phyloP scores from a whole-genome alignment of 345 rosid species.

The Tarenaya hassleriana region DNA sequence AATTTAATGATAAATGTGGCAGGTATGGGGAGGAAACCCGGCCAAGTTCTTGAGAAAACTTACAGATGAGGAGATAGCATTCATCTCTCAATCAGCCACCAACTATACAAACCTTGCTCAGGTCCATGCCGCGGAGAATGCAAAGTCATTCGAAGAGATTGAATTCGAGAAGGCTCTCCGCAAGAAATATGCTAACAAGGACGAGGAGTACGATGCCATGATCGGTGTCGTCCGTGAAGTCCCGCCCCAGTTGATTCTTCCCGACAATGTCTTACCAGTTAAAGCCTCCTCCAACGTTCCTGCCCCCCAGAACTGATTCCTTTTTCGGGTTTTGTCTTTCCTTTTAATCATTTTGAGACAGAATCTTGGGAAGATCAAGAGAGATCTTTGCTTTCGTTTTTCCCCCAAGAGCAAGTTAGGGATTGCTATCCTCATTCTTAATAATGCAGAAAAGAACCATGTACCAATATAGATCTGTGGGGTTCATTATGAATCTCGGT shows the following conservation, averaged over 20 bases:
- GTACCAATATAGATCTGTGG: background rate
- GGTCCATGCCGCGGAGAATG: constrained; percentile 81
- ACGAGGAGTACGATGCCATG: constrained; percentile 89
- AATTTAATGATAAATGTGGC: constrained; percentile 19
- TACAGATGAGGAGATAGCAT: constrained; percentile 72
- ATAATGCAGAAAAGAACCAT: constrained; percentile 23
- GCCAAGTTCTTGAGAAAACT: constrained; percentile 80
- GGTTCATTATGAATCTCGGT: background rate
- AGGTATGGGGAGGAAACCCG: constrained; percentile 97
- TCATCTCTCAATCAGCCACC: constrained; percentile 69
- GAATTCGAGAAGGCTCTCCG: constrained; percentile 72
- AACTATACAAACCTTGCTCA: constrained; percentile 73
- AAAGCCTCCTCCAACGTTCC: constrained; percentile 43
- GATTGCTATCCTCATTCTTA: constrained; percentile 17
- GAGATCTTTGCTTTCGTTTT: constrained; percentile 19
- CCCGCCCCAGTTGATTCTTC: constrained; percentile 72
- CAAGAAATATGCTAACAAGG: constrained; percentile 62
- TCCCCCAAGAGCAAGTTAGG: background rate
- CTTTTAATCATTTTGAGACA: constrained; percentile 22
- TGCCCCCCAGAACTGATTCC: constrained; percentile 44
- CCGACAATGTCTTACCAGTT: constrained; percentile 54
- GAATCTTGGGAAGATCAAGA: constrained; percentile 28
- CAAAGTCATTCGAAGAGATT: constrained; percentile 58
- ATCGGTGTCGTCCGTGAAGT: constrained; percentile 75
- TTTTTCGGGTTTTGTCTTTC: constrained; percentile 16